Conservation (phyloP, 2,329 filamentous ascomycete species). For the Penicillium vulpinum region DNA sequence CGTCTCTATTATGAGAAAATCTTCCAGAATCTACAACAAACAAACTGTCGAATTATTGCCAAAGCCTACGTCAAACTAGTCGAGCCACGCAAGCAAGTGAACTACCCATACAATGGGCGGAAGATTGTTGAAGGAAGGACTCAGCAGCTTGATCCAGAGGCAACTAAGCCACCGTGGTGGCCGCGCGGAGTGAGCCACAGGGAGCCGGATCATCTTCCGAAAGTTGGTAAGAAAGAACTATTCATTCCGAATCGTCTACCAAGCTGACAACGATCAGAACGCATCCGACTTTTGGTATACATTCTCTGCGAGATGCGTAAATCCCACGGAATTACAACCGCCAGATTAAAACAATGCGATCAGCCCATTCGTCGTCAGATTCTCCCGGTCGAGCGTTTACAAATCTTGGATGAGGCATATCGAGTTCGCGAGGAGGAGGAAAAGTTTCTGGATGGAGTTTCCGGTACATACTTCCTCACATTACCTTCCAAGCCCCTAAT, state of each 20-base stretch:
- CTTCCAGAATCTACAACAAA: conserved; percentile 37
- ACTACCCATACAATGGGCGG: conserved; percentile 39
- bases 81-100: conserved; percentile 39
- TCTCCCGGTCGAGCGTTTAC: conserved; percentile 34
- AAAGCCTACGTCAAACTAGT: conserved; percentile 40
- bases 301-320: conserved; percentile 41
- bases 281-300: conserved; percentile 42
- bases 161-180: conserved; percentile 40
- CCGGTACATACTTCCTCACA: conserved; percentile 28
- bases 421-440: conserved; percentile 42
- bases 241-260: not conserved
- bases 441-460: conserved; percentile 37
- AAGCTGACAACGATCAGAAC: conserved; percentile 27
- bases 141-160: conserved; percentile 34
- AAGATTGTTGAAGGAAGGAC: conserved; percentile 35
- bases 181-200: conserved; percentile 35
- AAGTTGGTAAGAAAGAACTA: conserved; percentile 26
- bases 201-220: conserved; percentile 38
- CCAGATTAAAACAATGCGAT: conserved; percentile 42
- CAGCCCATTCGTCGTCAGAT: conserved; percentile 43
- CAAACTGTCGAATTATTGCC: conserved; percentile 38
- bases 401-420: conserved; percentile 45
- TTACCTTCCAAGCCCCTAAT: not conserved
- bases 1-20: conserved; percentile 36
- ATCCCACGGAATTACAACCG: conserved; percentile 38